Evolutionary conservation across 192 early-diverging fungal genomes (phyloP).

Genomic region (Polychytrium aggregatum): DNA sequence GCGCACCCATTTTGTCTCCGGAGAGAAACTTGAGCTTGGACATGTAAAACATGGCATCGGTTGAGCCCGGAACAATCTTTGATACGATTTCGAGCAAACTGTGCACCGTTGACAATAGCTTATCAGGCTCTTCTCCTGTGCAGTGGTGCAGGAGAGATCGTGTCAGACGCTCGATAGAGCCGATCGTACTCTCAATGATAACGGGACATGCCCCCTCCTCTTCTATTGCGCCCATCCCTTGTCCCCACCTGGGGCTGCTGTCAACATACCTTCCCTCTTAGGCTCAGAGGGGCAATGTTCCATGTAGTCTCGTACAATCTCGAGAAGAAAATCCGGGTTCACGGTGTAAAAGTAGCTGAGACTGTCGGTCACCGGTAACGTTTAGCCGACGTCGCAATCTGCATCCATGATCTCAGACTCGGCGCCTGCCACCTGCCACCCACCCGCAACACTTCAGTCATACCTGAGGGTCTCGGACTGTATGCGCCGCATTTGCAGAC

Average conservation of each 20-base stretch:
- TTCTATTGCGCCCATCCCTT: too few species aligned
- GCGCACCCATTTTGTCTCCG: slow-evolving; percentile 21
- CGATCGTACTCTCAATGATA: too few species aligned
- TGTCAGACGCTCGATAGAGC: too few species aligned
- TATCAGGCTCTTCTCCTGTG: slow-evolving; percentile 21
- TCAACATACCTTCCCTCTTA: slow-evolving; percentile 12
- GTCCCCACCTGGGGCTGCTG: too few species aligned
- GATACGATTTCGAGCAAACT: slow-evolving; percentile 24
- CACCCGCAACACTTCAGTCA: neutral
- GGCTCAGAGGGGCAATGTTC: slow-evolving; percentile 23
- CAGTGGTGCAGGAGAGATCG: too few species aligned
- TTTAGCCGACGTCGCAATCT: too few species aligned
- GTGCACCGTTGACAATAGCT: slow-evolving; percentile 11
- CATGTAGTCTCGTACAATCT: slow-evolving; percentile 23
- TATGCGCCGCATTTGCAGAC: slow-evolving; percentile 10
- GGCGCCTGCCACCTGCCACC: neutral
- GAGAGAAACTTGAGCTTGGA: slow-evolving; percentile 29
- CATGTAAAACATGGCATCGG: slow-evolving; percentile 24
- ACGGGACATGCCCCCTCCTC: too few species aligned
- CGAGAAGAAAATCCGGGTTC: slow-evolving; percentile 35
- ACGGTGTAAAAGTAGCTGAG: slow-evolving; percentile 27
- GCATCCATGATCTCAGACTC: neutral
- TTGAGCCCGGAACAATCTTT: slow-evolving; percentile 29
- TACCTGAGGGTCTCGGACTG: slow-evolving; percentile 5
- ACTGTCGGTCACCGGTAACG: slow-evolving; percentile 5